A percentile compares a stretch with the other conserved stretches of the same genome.
These are phyloP conservation scores for Loxodes magnus DNA, from an alignment of 73 alveolate genomes.

Conservation along the genomic window DNA sequence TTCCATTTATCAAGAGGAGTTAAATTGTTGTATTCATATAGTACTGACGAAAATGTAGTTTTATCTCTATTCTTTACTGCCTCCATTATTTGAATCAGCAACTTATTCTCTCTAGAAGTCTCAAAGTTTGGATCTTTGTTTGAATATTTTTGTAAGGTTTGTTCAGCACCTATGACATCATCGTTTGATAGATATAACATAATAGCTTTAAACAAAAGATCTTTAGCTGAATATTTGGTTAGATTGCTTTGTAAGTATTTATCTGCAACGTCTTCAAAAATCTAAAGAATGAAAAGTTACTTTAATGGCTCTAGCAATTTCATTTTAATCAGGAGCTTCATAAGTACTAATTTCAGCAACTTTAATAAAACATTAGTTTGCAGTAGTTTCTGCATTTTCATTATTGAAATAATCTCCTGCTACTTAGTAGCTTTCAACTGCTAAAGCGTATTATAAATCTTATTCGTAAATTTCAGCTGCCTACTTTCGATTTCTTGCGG, in stretches of 20 bases:
- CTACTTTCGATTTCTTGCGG: constrained; percentile 55
- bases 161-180: constrained; percentile 65
- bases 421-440: constrained; percentile 44
- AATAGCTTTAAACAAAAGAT: constrained; percentile 48
- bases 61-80: constrained; percentile 29
- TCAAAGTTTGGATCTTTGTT: constrained; percentile 68
- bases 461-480: constrained; percentile 55
- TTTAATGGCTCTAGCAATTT: constrained; percentile 38
- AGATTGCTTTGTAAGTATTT: constrained; percentile 52
- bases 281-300: constrained; percentile 25
- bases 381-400: constrained; percentile 53
- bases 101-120: constrained; percentile 55
- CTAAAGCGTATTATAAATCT: constrained; percentile 48
- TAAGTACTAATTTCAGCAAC: constrained; percentile 58
- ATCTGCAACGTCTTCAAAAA: constrained; percentile 55
- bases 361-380: constrained; percentile 44
- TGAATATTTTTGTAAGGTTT: constrained; percentile 27
- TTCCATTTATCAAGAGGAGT: constrained; percentile 47
- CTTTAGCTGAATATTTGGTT: constrained; percentile 60
- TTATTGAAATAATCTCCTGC: constrained; percentile 56
- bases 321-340: constrained; percentile 30
- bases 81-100: constrained; percentile 18
- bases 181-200: constrained; percentile 54
- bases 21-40: constrained; percentile 18
- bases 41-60: constrained; percentile 14